Evolutionary conservation across 805 yeast species (phyloP), one percentile per base, ranked within the genome.

Genomic region (Jamesozyma piceae): DNA sequence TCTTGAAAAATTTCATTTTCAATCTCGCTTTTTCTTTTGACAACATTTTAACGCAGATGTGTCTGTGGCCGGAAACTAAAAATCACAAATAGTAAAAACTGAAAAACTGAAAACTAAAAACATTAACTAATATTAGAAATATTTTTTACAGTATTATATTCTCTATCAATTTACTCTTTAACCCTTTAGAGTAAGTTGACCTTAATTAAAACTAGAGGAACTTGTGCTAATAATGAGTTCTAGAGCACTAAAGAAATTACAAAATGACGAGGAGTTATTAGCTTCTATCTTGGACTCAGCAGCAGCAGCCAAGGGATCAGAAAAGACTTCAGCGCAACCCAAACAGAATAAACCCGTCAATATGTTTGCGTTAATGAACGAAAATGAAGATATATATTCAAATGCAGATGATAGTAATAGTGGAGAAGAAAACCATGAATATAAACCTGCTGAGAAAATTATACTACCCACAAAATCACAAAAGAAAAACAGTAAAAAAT

Each of bases 221-320:
- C n/a, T n/a, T n/a, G n/a, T n/a, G n/a, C n/a, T n/a, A 10, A 14
- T 9, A 10, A 64, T 63, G 68, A 60, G 67, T 49, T 57, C 65
- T 5, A 56, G 67, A 45, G 65, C 63, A 17, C 49, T 66, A 44
- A 60, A 62, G 43, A 65, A 58, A 43, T 48, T 58, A 32, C 62
- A 60, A 42, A 59, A 59, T 45, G 64, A 60, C 37, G 53, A 58
- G 26, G 58, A 57, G 15, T 35, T 58, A 30, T 29, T 57, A 15
- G 54, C 51, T 14, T 48, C 60, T 5, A 40, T 58, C 13, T 33
- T 58, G 18, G 28, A 37, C 8, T 36, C 51, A 2, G 42, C 42
- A 31, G 34, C 35, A 14, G 42, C 39, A 2, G 6, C 21, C 4
- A 15, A 24, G 22, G 15, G 17, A n/a, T n/a, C 22, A 13, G 39